Percentiles rank a stretch among this genome's conserved stretches.
Evolutionary conservation across 129 eudicot species (phyloP).

Genomic region (Silybum marianum): DNA sequence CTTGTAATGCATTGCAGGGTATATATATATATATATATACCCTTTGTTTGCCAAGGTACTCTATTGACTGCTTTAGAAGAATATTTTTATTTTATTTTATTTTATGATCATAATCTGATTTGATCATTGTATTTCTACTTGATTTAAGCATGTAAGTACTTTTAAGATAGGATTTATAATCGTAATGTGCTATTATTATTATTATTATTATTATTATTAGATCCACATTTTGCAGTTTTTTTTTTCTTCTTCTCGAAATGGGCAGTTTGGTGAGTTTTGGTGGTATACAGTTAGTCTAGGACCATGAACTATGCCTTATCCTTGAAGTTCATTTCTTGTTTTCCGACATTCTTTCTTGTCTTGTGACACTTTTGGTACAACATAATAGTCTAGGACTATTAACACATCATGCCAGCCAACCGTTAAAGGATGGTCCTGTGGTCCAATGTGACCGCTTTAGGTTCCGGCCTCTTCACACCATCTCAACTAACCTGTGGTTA

Average conservation of each 20-base stretch:
- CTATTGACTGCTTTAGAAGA: neutral
- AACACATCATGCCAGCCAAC: constrained; percentile 11
- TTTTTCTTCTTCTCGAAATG: neutral
- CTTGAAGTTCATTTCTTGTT: constrained; percentile 17
- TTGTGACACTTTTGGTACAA: neutral
- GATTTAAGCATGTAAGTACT: constrained; percentile 12
- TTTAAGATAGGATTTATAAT: constrained; percentile 1
- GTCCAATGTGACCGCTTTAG: constrained; percentile 24
- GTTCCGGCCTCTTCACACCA: neutral
- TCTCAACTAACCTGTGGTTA: neutral
- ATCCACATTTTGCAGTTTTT: neutral
- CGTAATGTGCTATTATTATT: neutral
- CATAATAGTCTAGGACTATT: constrained; percentile 13
- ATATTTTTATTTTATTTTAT: constrained; percentile 24
- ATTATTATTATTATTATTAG: neutral
- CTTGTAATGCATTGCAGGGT: neutral
- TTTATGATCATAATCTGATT: constrained; percentile 19
- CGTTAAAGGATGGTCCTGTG: constrained; percentile 19
- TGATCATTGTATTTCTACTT: neutral
- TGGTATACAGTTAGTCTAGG: constrained; percentile 10
- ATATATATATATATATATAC: neutral
- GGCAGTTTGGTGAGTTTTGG: constrained; percentile 19
- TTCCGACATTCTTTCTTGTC: neutral
- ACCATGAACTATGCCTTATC: constrained; percentile 26
- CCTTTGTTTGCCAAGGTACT: neutral